A percentile compares a stretch with the other conserved stretches of the same genome.
These are phyloP conservation scores for Fomitopsis betulina DNA, from an alignment of 1,284 basidiomycete species.

Conservation along the genomic window DNA sequence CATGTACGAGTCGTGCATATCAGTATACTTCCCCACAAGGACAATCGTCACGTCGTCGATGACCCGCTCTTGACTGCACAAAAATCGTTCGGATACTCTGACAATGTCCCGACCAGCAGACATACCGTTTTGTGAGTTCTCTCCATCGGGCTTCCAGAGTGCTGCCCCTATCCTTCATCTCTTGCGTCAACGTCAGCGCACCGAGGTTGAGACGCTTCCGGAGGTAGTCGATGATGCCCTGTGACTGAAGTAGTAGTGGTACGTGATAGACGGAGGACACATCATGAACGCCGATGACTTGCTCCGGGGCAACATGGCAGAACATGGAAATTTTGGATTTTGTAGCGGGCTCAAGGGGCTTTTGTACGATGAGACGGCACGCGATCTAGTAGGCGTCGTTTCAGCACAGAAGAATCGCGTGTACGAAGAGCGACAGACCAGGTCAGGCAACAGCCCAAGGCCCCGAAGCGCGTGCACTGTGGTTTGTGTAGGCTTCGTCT, in stretches of 20 bases:
- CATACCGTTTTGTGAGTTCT: conserved; percentile 70
- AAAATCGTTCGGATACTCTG: neutral
- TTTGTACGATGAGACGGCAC: conserved; percentile 73
- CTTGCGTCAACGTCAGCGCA: conserved; percentile 49
- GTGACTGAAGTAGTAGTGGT: conserved; percentile 87
- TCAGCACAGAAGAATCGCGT: neutral
- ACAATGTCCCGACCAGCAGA: conserved; percentile 28
- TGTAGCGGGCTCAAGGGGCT: conserved; percentile 77
- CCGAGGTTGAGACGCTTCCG: conserved; percentile 77
- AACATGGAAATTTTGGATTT: conserved; percentile 99
- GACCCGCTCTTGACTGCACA: conserved; percentile 78
- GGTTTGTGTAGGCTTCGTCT: conserved; percentile 98
- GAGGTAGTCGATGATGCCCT: conserved; percentile 88
- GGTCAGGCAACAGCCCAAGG: conserved; percentile 88
- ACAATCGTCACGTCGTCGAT: conserved; percentile 91
- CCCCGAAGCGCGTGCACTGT: conserved; percentile 94
- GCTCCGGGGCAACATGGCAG: conserved; percentile 92
- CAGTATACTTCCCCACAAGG: conserved; percentile 97
- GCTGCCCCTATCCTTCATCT: conserved; percentile 60
- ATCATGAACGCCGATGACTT: conserved; percentile 96
- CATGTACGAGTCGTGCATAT: conserved; percentile 98
- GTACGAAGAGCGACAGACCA: conserved; percentile 48
- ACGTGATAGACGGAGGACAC: conserved; percentile 98
- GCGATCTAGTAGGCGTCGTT: conserved; percentile 62
- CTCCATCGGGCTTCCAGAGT: conserved; percentile 76